Percentiles rank a stretch among this genome's conserved stretches.
These are phyloP conservation scores for Vigna radiata DNA, from an alignment of 306 rosid genomes.

Conservation along the genomic window DNA sequence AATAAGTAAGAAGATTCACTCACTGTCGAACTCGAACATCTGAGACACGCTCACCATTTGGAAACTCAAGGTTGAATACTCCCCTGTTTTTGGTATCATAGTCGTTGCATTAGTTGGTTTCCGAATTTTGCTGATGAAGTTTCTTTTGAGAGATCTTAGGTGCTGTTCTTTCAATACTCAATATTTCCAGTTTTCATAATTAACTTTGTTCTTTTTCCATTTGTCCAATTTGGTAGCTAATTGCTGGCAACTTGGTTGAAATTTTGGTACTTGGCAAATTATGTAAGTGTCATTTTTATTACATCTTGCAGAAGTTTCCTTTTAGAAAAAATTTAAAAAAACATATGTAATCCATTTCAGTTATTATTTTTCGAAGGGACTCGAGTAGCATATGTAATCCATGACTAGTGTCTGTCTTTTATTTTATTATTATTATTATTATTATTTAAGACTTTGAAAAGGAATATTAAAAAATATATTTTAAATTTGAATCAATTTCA, in stretches of 20 bases:
- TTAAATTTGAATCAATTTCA: too few species aligned
- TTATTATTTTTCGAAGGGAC: too few species aligned
- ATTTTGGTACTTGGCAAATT: neutral
- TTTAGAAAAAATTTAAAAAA: neutral
- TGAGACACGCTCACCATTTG: neutral
- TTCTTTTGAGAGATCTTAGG: slow-evolving; percentile 15
- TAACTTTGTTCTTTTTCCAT: slow-evolving; percentile 9
- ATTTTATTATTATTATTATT: too few species aligned
- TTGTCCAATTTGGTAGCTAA: slow-evolving; percentile 11
- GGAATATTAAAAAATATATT: too few species aligned
- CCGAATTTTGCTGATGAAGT: slow-evolving; percentile 36
- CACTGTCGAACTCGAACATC: neutral
- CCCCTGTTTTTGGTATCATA: neutral
- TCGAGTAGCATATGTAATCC: too few species aligned
- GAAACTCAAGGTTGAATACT: neutral
- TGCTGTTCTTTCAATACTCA: neutral
- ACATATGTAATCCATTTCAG: too few species aligned
- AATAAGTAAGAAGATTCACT: slow-evolving; percentile 2
- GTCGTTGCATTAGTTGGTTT: slow-evolving; percentile 11
- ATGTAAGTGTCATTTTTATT: neutral
- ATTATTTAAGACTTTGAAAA: neutral
- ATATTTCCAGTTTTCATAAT: neutral
- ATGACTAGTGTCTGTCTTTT: neutral
- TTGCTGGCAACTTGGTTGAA: neutral
- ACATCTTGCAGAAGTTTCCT: neutral